phyloP scores from a whole-genome alignment of 257 asterid genomes.

The Solanum ossicruentum region DNA sequence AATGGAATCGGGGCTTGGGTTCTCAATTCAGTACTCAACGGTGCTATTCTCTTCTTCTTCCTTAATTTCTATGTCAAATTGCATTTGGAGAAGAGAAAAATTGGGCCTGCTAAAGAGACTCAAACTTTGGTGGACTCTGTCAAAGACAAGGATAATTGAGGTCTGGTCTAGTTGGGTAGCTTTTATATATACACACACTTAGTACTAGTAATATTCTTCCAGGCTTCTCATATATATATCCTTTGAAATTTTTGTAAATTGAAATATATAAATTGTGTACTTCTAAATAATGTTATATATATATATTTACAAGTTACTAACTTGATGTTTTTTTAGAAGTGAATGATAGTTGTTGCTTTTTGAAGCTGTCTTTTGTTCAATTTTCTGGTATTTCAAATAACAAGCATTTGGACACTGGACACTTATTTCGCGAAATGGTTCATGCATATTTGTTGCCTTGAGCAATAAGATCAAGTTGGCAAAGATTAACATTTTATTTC shows the following conservation, averaged over 20 bases:
- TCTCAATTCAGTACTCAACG: constrained; percentile 66
- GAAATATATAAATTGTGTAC: not conserved
- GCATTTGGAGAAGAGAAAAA: constrained; percentile 19
- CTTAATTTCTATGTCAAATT: constrained; percentile 43
- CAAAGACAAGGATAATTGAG: constrained; percentile 22
- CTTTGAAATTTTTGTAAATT: not conserved
- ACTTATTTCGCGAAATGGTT: too few relatives aligned
- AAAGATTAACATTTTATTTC: too few relatives aligned
- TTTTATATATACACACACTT: not conserved
- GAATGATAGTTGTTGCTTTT: not conserved
- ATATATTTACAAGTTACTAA: not conserved
- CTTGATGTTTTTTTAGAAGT: not conserved
- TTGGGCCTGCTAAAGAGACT: not conserved
- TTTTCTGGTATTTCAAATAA: not conserved
- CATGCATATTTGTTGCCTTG: too few relatives aligned
- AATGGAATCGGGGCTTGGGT: constrained; percentile 85
- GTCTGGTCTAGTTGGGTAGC: not conserved
- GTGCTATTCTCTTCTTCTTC: constrained; percentile 42
- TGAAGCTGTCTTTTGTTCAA: not conserved
- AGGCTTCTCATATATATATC: not conserved
- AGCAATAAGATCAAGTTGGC: too few relatives aligned
- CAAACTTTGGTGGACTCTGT: not conserved
- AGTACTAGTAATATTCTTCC: not conserved
- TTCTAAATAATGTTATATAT: not conserved
- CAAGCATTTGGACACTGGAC: not conserved